Conservation (phyloP, 352 stramenopile genomes). For the Plasmopara viticola region DNA sequence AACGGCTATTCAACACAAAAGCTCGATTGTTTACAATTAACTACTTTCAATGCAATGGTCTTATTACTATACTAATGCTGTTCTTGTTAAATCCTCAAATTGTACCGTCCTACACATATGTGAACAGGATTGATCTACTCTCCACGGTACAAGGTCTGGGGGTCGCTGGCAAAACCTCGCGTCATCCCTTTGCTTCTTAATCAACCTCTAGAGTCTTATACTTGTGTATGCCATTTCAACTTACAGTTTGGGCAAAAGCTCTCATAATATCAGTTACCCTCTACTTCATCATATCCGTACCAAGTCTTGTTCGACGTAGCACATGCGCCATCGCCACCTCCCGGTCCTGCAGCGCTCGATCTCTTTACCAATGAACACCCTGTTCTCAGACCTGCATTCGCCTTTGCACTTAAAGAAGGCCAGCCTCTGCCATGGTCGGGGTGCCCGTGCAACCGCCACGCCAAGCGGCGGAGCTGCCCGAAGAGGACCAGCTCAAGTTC, state of each 20-base stretch:
- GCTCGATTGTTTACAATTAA: no score
- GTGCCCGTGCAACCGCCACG: constrained; percentile 17
- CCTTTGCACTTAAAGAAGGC: constrained; percentile 3
- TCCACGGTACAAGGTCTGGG: no score
- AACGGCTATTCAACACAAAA: no score
- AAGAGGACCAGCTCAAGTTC: constrained; percentile 30
- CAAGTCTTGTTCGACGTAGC: constrained; percentile 5
- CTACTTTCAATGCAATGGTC: no score
- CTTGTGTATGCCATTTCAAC: not conserved
- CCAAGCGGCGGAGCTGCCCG: constrained; percentile 13
- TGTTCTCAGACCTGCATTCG: constrained; percentile 18
- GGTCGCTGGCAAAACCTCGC: not conserved
- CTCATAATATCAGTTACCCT: not conserved
- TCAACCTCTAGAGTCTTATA: not conserved
- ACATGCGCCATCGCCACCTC: constrained; percentile 10
- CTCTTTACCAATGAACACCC: not conserved
- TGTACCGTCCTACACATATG: no score
- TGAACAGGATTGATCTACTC: no score
- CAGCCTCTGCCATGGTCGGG: constrained; percentile 8
- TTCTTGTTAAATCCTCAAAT: no score
- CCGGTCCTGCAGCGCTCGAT: not conserved
- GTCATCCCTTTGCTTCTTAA: not conserved
- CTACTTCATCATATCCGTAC: not conserved
- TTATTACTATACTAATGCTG: no score
- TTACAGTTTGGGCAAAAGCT: not conserved